These are phyloP conservation scores for Lepiota brunneoincarnata DNA, from an alignment of 768 basidiomycete genomes.

Conservation along the genomic window DNA sequence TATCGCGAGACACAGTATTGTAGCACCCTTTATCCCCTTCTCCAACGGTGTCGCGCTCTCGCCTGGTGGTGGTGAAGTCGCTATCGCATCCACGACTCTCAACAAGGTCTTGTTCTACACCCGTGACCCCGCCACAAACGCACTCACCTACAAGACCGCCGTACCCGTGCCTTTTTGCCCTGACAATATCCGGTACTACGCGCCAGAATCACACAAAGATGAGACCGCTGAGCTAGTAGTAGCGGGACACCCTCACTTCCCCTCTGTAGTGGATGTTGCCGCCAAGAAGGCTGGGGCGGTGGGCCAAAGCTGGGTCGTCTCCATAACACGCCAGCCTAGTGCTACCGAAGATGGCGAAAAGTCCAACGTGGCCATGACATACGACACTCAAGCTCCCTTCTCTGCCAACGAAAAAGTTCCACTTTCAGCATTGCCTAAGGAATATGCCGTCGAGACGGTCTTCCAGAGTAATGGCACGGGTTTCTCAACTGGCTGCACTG, in stretches of 20 bases:
- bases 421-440: slow-evolving; percentile 22
- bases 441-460: slow-evolving; percentile 52
- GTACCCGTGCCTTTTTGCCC: slow-evolving; percentile 56
- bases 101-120: slow-evolving; percentile 49
- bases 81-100: slow-evolving; percentile 53
- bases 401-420: slow-evolving; percentile 42
- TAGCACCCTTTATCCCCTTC: slow-evolving; percentile 53
- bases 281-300: slow-evolving; percentile 35
- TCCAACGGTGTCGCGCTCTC: slow-evolving; percentile 70
- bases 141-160: slow-evolving; percentile 31
- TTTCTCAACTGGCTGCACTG: slow-evolving; percentile 54
- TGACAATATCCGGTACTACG: slow-evolving; percentile 58
- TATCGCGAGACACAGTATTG: slow-evolving; percentile 35
- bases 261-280: slow-evolving; percentile 42
- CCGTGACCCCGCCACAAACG: slow-evolving; percentile 42
- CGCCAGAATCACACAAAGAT: slow-evolving; percentile 29
- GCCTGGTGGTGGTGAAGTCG: slow-evolving; percentile 44
- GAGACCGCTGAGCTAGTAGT: slow-evolving; percentile 41
- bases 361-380: slow-evolving; percentile 13
- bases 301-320: slow-evolving; percentile 60
- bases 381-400: slow-evolving; percentile 46
- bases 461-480: slow-evolving; percentile 68
- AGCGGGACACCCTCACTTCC: slow-evolving; percentile 69
- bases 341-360: slow-evolving; percentile 8
- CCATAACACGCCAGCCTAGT: slow-evolving; percentile 31